These are phyloP conservation scores for Ceratocystis albifundus DNA, from an alignment of 2,329 filamentous ascomycete species.

Conservation along the genomic window DNA sequence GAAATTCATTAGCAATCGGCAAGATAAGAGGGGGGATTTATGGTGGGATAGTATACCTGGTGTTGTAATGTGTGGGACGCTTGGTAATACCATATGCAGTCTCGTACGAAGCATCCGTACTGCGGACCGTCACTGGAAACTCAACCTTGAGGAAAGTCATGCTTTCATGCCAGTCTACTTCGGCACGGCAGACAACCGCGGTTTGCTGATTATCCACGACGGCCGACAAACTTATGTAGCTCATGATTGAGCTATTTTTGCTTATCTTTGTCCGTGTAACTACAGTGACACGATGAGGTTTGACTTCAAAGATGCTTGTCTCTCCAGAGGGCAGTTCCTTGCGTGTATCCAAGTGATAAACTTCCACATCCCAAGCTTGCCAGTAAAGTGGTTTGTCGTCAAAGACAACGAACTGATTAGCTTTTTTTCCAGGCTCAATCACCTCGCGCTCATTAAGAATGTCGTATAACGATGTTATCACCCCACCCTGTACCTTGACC, in stretches of 20 bases:
- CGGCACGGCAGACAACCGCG: slow-evolving; percentile 49
- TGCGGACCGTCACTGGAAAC: slow-evolving; percentile 84
- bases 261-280: slow-evolving; percentile 80
- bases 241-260: slow-evolving; percentile 72
- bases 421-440: slow-evolving; percentile 60
- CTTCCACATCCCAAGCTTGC: slow-evolving; percentile 97
- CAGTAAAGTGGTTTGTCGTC: slow-evolving; percentile 96
- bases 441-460: slow-evolving; percentile 61
- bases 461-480: slow-evolving; percentile 77
- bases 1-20: not conserved
- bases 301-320: slow-evolving; percentile 59
- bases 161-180: slow-evolving; percentile 93
- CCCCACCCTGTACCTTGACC: slow-evolving; percentile 60
- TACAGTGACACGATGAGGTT: slow-evolving; percentile 66
- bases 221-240: slow-evolving; percentile 68
- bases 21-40: not conserved
- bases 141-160: slow-evolving; percentile 99
- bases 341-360: slow-evolving; percentile 82
- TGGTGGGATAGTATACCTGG: slow-evolving; percentile 38
- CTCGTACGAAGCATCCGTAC: slow-evolving; percentile 89
- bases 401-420: slow-evolving; percentile 85
- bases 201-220: slow-evolving; percentile 38
- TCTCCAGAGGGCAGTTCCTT: slow-evolving; percentile 58
- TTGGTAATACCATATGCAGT: slow-evolving; percentile 83
- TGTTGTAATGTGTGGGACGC: slow-evolving; percentile 95